Base-by-base conservation (phyloP, 2,329 filamentous ascomycete genomes). In the Penicillium olsonii region DNA sequence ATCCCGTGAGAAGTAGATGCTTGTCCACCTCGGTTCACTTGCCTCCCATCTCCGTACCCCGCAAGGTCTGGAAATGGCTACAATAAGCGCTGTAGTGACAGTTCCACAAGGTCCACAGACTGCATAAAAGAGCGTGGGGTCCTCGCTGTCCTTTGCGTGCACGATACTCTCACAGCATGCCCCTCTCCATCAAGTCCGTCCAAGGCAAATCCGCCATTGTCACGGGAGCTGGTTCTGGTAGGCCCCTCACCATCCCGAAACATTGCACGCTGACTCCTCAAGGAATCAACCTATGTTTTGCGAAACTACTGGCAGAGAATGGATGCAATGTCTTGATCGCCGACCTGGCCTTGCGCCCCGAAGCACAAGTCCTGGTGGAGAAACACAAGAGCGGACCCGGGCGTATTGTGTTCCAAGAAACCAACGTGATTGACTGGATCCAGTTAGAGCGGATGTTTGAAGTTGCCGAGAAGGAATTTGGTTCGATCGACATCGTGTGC, bases 211-310 rank as follows among this genome's bases (percentile, higher is more conserved):
- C 77, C 11, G 79, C 79, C 11, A 78, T 82, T 39, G 68, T 82
- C 24, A 82, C 79, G 10, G 79, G 79, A 26, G 79, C 77, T 33
- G 79, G 79, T 20, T 81, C 78, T 39, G 79, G 78, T 75, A 63
- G 52, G 65, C 62, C 15, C 20, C 12, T 11, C 19, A 7, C 11
- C 19, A 10, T 15, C 22, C 22, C 22, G 22, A 24, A 24, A 34
- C 5, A 38, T 8, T 5, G 8, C 11, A 15, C 20, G 33, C 55
- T 52, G 33, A 40, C 43, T 39, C 2, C 6, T 18, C 15, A 47
- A 77, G 75, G 75, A 14, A 78, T 78, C 45, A 77, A 77, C 54
- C 61, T 77, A 31, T 65, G 67, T 41, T 77, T 77, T 46, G 72
- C 72, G 22, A 69, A 68, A 38, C 55, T 73, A 8, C 61, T 78